These are phyloP conservation scores for Pseudopyricularia cyperi DNA, from an alignment of 2,329 filamentous ascomycete genomes.

Conservation along the genomic window DNA sequence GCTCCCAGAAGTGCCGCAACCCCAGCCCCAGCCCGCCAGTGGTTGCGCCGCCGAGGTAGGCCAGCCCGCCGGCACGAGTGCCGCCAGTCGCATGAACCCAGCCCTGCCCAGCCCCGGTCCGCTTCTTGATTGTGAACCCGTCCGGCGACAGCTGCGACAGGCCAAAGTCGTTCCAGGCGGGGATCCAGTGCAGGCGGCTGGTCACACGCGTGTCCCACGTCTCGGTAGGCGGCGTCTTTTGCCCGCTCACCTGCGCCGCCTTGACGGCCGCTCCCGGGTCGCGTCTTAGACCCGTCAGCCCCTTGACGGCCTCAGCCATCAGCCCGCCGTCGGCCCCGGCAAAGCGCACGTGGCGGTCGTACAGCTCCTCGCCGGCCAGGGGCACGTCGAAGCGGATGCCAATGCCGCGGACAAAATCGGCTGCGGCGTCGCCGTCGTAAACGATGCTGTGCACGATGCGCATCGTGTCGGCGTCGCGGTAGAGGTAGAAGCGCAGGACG, in stretches of 20 bases:
- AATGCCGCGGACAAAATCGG: conserved; percentile 39
- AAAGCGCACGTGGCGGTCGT: conserved; percentile 45
- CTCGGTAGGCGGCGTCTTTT: conserved; percentile 24
- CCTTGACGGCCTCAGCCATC: conserved; percentile 44
- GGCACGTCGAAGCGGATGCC: conserved; percentile 44
- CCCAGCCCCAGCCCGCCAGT: conserved; percentile 46
- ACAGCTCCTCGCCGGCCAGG: conserved; percentile 34
- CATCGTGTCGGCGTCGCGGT: conserved; percentile 41
- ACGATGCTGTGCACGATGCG: conserved; percentile 42
- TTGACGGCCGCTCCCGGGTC: conserved; percentile 38
- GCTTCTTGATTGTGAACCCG: conserved; percentile 46
- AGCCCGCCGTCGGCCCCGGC: conserved; percentile 41
- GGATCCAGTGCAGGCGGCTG: conserved; percentile 39
- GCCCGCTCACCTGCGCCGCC: conserved; percentile 34
- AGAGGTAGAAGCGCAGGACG: conserved; percentile 43
- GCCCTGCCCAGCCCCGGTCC: conserved; percentile 40
- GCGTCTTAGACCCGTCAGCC: conserved; percentile 42
- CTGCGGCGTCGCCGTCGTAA: conserved; percentile 34
- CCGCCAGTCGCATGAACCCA: conserved; percentile 47
- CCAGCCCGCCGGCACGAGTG: conserved; percentile 39
- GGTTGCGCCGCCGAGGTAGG: conserved; percentile 43
- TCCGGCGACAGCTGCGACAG: conserved; percentile 45
- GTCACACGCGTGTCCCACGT: conserved; percentile 34
- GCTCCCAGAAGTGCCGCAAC: conserved; percentile 49
- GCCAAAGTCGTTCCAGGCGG: conserved; percentile 43